phyloP scores from a whole-genome alignment of 768 basidiomycete genomes.

The Collybia sp. region DNA sequence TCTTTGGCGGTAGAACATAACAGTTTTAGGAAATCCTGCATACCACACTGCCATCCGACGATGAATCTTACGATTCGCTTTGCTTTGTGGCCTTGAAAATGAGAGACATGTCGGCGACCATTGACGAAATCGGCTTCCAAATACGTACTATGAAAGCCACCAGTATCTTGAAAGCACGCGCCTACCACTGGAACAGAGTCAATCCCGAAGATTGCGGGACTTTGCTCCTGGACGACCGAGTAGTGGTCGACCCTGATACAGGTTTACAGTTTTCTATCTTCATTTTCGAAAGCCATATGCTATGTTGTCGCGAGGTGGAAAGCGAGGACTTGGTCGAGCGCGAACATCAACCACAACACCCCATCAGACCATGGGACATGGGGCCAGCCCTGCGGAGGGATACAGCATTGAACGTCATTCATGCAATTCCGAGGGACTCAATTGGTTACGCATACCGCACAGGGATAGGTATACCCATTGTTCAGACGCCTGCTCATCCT shows the following conservation, averaged over 20 bases:
- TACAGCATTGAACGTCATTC: conserved; percentile 21
- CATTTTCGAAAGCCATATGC: conserved; percentile 27
- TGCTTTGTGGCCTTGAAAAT: conserved; percentile 26
- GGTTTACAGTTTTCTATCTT: conserved; percentile 23
- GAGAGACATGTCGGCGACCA: conserved; percentile 24
- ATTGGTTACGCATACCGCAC: conserved; percentile 21
- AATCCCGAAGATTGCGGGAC: conserved; percentile 24
- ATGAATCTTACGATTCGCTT: conserved; percentile 24
- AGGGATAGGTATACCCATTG: conserved; percentile 21
- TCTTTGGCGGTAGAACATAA: not conserved
- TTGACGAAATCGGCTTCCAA: conserved; percentile 31
- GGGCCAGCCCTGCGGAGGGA: conserved; percentile 27
- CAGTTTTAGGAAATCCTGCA: conserved; percentile 21
- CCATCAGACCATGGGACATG: conserved; percentile 31
- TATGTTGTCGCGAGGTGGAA: conserved; percentile 25
- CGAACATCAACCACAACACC: conserved; percentile 17
- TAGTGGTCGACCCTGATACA: conserved; percentile 16
- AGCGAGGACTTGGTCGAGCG: conserved; percentile 5
- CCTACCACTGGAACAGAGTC: conserved; percentile 18
- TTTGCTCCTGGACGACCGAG: conserved; percentile 28
- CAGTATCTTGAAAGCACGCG: conserved; percentile 20
- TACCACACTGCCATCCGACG: conserved; percentile 20
- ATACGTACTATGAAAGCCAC: conserved; percentile 27
- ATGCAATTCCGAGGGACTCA: conserved; percentile 23
- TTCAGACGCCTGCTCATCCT: not conserved